phyloP scores from a whole-genome alignment of 106 monocot genomes.

The Dendrobium chrysotoxum region DNA sequence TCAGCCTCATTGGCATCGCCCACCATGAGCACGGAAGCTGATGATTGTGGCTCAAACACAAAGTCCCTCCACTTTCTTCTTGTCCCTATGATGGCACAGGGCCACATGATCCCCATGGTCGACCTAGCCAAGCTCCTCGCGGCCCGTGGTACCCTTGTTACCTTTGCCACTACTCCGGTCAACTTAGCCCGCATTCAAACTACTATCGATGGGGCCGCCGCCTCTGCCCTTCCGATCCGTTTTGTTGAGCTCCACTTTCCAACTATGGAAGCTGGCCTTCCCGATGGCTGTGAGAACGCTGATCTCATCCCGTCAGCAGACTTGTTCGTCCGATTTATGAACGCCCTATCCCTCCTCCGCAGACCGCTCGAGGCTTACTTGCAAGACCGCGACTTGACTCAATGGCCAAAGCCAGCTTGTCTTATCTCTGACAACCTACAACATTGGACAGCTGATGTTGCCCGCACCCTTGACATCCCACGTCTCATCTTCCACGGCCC shows the following conservation, averaged over 20 bases:
- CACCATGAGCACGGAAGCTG: too few relatives aligned
- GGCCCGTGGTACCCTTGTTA: background rate
- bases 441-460: slow-evolving; percentile 19
- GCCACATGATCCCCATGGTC: slow-evolving; percentile 26
- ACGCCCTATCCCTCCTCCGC: background rate
- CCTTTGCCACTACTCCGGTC: slow-evolving; percentile 13
- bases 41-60: too few relatives aligned
- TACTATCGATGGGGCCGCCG: background rate
- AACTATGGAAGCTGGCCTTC: background rate
- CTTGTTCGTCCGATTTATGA: slow-evolving; percentile 6
- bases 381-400: background rate
- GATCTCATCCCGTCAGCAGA: slow-evolving; percentile 5
- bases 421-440: slow-evolving; percentile 25
- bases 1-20: too few relatives aligned
- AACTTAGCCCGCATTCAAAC: slow-evolving; percentile 5
- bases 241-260: background rate
- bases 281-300: slow-evolving; percentile 12
- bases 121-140: slow-evolving; percentile 14
- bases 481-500: slow-evolving; percentile 27
- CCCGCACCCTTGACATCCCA: slow-evolving; percentile 5
- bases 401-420: slow-evolving; percentile 1
- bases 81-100: slow-evolving; percentile 10
- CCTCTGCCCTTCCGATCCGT: slow-evolving; percentile 7
- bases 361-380: slow-evolving; percentile 4
- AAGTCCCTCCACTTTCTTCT: slow-evolving; percentile 18